A percentile compares a stretch with the other conserved stretches of the same genome.
phyloP scores from a whole-genome alignment of 768 basidiomycete genomes.

The Calocybe indica region DNA sequence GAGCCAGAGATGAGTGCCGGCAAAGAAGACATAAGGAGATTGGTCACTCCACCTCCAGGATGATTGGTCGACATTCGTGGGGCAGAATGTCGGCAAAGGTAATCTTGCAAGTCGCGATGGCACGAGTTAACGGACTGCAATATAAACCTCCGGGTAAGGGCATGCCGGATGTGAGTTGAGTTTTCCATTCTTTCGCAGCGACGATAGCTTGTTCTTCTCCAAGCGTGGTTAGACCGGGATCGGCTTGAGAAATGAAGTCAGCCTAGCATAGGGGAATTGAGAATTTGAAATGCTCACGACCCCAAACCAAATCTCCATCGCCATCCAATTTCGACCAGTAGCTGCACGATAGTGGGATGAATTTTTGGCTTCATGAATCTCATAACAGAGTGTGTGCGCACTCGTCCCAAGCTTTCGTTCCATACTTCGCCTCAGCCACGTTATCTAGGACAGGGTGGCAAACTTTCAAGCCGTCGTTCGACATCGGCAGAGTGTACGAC shows the following conservation, averaged over 20 bases:
- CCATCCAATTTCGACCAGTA: slow-evolving; percentile 60
- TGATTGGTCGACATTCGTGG: slow-evolving; percentile 23
- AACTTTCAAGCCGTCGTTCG: background rate
- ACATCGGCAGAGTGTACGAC: slow-evolving; percentile 17
- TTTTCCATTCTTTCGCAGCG: slow-evolving; percentile 40
- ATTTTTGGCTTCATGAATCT: background rate
- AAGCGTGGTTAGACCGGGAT: slow-evolving; percentile 54
- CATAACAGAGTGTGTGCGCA: slow-evolving; percentile 18
- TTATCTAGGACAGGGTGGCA: slow-evolving; percentile 44
- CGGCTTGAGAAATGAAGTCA: slow-evolving; percentile 34
- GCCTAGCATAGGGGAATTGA: background rate
- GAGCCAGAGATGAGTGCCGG: background rate
- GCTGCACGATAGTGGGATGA: slow-evolving; percentile 23
- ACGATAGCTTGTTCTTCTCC: slow-evolving; percentile 51
- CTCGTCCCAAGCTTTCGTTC: slow-evolving; percentile 55
- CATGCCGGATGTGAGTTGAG: slow-evolving; percentile 36
- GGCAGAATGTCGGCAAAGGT: slow-evolving; percentile 39
- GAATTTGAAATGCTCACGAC: slow-evolving; percentile 42
- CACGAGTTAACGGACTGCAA: slow-evolving; percentile 59
- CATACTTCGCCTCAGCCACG: slow-evolving; percentile 54
- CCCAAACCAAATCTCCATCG: slow-evolving; percentile 66
- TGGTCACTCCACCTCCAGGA: slow-evolving; percentile 46
- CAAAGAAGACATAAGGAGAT: background rate
- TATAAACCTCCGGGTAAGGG: slow-evolving; percentile 53
- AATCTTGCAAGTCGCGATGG: slow-evolving; percentile 48